Base-by-base conservation (phyloP, 2,329 filamentous ascomycete genomes). In the Plenodomus biglobosus region DNA sequence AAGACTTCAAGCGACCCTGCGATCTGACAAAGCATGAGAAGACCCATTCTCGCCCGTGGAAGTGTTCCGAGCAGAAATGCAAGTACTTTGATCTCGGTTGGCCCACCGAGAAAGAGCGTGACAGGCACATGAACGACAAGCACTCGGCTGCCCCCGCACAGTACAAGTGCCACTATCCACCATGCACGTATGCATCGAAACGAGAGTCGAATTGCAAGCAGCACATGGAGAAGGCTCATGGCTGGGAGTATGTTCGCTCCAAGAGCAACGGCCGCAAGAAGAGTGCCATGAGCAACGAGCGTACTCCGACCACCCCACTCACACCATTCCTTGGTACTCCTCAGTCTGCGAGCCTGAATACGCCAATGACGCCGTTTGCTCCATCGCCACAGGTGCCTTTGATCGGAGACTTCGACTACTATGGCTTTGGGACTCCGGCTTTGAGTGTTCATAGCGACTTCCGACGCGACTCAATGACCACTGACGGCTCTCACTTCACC, bases 21-120 rank as follows among this genome's bases (percentile, higher is more conserved):
- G 94, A 99, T 71, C 78, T 97, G 50, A 96, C 91, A 59, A 97
- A 97, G 79, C 94, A 99, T 75, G 88, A 95, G 76, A 99, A 97
- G 80, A 97, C 92, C 0, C 94, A 99, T 73, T 91, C 90, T 46
- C 88, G 94, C 30, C 94, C 92, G 8, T 96, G 89, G 88, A 99
- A 99, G 78, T 99, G 94, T 73, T 82, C 85, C 6, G 78, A 89
- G 18, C 68, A 81, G 35, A 85, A 83, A 38, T 97, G 94, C 87
- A 95, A 95, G 70, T 97, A 96, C 73, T 85, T 88, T 70, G 82
- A 87, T 27, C 85, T 88, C 62, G 94, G 94, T 41, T 97, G 92
- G 88, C 92, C 94, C 3, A 97, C 94, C 0, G 92, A 97, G 75
- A 97, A 99, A 76, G 94, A 97, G 76, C 88, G 92, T 74, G 92